Conservation (phyloP, 208 protist genomes). For the Trypanosoma vivax region DNA sequence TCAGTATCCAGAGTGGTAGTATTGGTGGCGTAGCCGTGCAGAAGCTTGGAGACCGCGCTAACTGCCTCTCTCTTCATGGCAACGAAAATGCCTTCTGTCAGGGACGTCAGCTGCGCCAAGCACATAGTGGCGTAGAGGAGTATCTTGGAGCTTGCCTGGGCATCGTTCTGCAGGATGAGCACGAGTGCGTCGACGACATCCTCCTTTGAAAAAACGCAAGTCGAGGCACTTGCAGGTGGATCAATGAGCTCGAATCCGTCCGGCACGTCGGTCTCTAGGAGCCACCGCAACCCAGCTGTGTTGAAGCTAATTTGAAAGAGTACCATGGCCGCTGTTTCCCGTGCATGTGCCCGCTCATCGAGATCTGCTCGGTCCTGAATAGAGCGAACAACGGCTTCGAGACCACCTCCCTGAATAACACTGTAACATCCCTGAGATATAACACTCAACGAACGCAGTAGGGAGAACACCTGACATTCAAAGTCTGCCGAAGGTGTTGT, state of each 20-base stretch:
- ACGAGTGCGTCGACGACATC: constrained; percentile 20
- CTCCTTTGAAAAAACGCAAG: constrained; percentile 4
- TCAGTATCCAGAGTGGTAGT: not conserved
- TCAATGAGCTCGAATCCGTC: constrained; percentile 27
- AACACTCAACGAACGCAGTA: constrained; percentile 68
- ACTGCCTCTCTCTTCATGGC: constrained; percentile 3
- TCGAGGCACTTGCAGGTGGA: not conserved
- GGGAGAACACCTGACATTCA: constrained; percentile 48
- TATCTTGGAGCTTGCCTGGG: constrained; percentile 3
- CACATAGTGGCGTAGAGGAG: constrained; percentile 15
- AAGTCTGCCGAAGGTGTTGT: constrained; percentile 24
- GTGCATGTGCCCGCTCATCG: constrained; percentile 17
- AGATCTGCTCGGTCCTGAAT: constrained; percentile 12
- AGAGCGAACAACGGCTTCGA: constrained; percentile 31
- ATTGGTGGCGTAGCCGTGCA: constrained; percentile 1
- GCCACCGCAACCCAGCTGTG: constrained; percentile 61
- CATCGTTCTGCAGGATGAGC: constrained; percentile 12
- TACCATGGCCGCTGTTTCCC: constrained; percentile 35
- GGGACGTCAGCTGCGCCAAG: constrained; percentile 22
- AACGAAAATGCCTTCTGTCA: constrained; percentile 30
- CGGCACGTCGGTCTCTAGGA: constrained; percentile 42
- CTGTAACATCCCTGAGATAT: constrained; percentile 70
- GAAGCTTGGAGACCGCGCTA: constrained; percentile 1
- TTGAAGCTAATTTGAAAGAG: constrained; percentile 52
- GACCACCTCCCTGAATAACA: constrained; percentile 46